phyloP scores from a whole-genome alignment of 257 asterid species.

The Solanum ossicruentum region DNA sequence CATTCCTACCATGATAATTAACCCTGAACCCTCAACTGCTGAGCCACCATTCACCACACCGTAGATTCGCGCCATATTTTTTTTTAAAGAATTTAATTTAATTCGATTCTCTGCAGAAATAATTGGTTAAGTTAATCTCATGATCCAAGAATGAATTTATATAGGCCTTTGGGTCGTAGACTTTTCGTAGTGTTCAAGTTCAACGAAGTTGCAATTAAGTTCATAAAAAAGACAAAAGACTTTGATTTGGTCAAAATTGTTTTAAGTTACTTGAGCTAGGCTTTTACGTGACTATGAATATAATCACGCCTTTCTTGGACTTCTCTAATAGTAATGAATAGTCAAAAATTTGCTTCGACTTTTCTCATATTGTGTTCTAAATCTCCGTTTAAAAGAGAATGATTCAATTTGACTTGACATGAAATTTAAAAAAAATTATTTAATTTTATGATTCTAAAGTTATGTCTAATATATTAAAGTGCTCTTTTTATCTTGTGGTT shows the following conservation, averaged over 20 bases:
- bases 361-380: background rate
- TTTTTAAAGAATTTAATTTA: background rate
- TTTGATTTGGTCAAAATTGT: background rate
- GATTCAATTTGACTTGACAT: too few relatives aligned
- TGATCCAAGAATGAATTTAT: background rate
- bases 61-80: background rate
- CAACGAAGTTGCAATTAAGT: background rate
- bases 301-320: background rate
- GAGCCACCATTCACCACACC: background rate
- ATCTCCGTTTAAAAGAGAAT: background rate
- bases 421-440: too few relatives aligned
- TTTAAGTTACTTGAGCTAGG: background rate
- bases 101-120: background rate
- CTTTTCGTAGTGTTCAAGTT: background rate
- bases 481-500: too few relatives aligned
- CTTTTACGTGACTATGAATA: background rate
- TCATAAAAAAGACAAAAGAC: background rate
- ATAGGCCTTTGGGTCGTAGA: background rate
- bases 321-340: background rate
- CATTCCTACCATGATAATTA: constrained; percentile 8
- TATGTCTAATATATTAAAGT: too few relatives aligned
- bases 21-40: background rate
- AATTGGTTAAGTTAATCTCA: background rate
- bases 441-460: too few relatives aligned
- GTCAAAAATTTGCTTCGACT: background rate